Evolutionary conservation across 345 rosid genomes (phyloP), one percentile per base, ranked within the genome.

Genomic region (Hypericum perforatum): DNA sequence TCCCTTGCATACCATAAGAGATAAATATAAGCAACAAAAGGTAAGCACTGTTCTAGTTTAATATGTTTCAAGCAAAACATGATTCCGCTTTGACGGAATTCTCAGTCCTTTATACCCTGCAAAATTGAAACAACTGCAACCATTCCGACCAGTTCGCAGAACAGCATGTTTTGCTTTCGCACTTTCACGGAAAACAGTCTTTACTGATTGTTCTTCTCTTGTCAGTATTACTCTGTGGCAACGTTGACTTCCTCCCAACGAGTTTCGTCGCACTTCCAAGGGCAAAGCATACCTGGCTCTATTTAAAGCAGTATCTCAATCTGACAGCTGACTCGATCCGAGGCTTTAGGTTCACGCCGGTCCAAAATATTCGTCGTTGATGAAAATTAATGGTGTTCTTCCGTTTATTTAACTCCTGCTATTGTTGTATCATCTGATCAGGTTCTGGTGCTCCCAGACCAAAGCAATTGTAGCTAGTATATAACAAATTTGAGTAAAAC

Each of bases 161-260:
- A 1, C 32, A 22, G 32, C 32, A 0, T 15, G 0, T 16, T 49
- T 45, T 32, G 9, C 43, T 7, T 51, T 49, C 49, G 48, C 45
- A 3, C 3, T 45, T 37, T 14, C 2, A 32, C n/a, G 14, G 3
- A 22, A 4, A 1, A 4, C 16, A 36, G 53, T 58, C 57, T 57
- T 57, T 41, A 52, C 36, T 13, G 16, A 43, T 41, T 57, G 6
- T 58, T 32, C 16, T 48, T 13, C 6, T 40, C 50, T 10, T 74
- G 53, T 59, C 90, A 91, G 96, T 91, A 82, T 82, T 85, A 81
- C 63, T 45, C 77, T 7, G 95, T 85, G 63, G 89, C 98, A 37
- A 78, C 59, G 46, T 51, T 82, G 81, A 71, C 61, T 49, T 63
- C 96, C 46, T 70, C 68, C 3, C 69, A 73, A 62, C 76, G 88